Evolutionary conservation across 1,284 basidiomycete genomes (phyloP).

Genomic region (Pseudozyma hubeiensis): DNA sequence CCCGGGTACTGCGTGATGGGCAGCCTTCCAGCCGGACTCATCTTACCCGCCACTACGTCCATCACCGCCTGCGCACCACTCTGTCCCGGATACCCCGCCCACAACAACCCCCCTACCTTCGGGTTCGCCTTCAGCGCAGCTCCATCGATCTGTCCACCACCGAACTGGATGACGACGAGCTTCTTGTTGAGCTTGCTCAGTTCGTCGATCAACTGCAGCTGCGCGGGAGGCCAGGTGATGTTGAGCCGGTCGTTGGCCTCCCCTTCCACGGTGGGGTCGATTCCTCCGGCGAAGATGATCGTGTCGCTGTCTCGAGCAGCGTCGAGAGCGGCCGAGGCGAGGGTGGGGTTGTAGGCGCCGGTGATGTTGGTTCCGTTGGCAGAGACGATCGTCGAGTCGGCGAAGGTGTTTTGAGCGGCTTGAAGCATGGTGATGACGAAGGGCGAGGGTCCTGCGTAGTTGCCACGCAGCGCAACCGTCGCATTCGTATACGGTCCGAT

Average conservation of each 20-base stretch:
- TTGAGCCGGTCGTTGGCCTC: constrained; percentile 9
- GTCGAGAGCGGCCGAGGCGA: neutral
- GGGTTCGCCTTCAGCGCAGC: constrained; percentile 3
- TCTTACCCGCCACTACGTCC: constrained; percentile 11
- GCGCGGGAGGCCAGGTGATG: constrained; percentile 24
- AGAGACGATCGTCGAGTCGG: neutral
- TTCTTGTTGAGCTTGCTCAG: constrained; percentile 3
- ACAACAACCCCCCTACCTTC: constrained; percentile 8
- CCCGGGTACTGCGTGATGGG: constrained; percentile 34
- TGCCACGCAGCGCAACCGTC: constrained; percentile 16
- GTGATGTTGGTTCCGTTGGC: constrained; percentile 19
- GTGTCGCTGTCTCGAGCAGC: neutral
- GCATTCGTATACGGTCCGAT: constrained; percentile 27
- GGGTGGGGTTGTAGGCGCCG: neutral
- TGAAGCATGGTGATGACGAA: constrained; percentile 15
- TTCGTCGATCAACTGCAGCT: constrained; percentile 21
- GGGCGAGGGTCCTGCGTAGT: constrained; percentile 20
- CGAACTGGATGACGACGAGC: constrained; percentile 26
- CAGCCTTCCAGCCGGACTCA: constrained; percentile 11
- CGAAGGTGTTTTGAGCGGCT: constrained; percentile 9
- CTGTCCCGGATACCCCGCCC: constrained; percentile 34
- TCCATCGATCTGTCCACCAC: constrained; percentile 30
- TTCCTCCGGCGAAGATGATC: constrained; percentile 24
- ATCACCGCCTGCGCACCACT: constrained; percentile 15
- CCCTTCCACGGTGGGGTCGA: constrained; percentile 22